Percentiles rank a stretch among this genome's conserved stretches.
Conservation (phyloP, 225 moss, liverwort and hornwort species). For the Rhytidiadelphus loreus region DNA sequence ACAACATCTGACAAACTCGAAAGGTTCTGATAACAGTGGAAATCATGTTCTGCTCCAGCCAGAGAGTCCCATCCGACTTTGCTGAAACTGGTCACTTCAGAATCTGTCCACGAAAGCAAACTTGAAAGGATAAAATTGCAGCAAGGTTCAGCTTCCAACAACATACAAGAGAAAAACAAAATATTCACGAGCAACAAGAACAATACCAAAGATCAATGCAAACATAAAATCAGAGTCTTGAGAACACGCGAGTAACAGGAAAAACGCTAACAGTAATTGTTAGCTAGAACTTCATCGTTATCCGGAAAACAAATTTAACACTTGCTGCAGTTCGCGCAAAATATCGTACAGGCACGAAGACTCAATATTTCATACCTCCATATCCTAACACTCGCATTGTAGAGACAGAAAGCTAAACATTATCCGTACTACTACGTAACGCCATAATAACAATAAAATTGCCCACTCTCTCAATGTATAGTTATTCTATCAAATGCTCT, state of each 20-base stretch:
- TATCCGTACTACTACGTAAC: conserved; percentile 1
- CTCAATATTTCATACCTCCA: background rate
- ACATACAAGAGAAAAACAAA: background rate
- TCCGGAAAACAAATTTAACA: background rate
- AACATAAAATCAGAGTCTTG: background rate
- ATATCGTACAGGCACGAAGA: conserved; percentile 5
- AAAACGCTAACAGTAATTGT: background rate
- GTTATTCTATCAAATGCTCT: background rate
- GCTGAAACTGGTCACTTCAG: background rate
- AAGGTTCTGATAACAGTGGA: background rate
- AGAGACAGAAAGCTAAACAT: background rate
- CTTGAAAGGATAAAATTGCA: background rate
- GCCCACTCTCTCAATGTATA: background rate
- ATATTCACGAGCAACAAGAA: background rate
- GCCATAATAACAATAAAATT: background rate
- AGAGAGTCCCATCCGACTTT: background rate
- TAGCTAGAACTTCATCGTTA: background rate
- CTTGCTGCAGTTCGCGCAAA: background rate
- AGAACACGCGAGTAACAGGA: background rate
- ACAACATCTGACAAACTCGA: background rate
- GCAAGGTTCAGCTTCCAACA: background rate
- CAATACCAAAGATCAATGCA: background rate
- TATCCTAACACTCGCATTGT: background rate
- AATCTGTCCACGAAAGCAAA: background rate
- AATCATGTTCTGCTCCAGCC: too few relatives aligned